These are phyloP conservation scores for Fusarium sp. DNA, from an alignment of 2,329 filamentous ascomycete species.

Conservation along the genomic window DNA sequence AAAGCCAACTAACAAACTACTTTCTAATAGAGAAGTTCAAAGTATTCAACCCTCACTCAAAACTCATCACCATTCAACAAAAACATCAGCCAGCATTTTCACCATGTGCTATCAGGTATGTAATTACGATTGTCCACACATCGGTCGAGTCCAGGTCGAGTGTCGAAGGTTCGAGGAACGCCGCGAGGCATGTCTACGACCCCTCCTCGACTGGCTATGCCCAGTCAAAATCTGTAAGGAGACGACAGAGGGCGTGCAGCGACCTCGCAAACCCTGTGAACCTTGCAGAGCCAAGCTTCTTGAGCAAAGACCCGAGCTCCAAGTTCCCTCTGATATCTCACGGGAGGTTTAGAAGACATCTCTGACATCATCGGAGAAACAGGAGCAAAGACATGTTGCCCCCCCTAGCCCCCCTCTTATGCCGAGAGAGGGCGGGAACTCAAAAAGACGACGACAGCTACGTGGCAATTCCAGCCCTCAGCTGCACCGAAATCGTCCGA, in stretches of 20 bases:
- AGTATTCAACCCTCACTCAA: not conserved
- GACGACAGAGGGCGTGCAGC: not conserved
- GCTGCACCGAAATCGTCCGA: not conserved
- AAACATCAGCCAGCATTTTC: not conserved
- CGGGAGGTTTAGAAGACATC: not conserved
- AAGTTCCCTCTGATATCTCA: not conserved
- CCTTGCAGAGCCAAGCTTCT: constrained; percentile 2
- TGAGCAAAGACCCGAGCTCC: not conserved
- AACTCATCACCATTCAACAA: not conserved
- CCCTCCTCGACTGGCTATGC: constrained; percentile 13
- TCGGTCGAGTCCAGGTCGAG: constrained; percentile 16
- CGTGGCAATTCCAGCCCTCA: not conserved
- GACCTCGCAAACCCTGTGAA: constrained; percentile 6
- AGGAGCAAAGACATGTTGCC: not conserved
- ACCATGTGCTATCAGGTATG: constrained; percentile 42
- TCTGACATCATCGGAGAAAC: not conserved
- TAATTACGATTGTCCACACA: constrained; percentile 39
- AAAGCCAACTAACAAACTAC: not conserved
- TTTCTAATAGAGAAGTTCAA: not conserved
- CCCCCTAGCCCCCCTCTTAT: not conserved
- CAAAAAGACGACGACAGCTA: not conserved
- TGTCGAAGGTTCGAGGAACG: constrained; percentile 14
- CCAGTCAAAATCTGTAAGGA: constrained; percentile 3
- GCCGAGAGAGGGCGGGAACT: not conserved
- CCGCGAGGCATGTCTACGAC: not conserved